Percentiles rank a stretch among this genome's conserved stretches.
Conservation (phyloP, 345 rosid genomes). For the Diplotaxis tenuifolia region DNA sequence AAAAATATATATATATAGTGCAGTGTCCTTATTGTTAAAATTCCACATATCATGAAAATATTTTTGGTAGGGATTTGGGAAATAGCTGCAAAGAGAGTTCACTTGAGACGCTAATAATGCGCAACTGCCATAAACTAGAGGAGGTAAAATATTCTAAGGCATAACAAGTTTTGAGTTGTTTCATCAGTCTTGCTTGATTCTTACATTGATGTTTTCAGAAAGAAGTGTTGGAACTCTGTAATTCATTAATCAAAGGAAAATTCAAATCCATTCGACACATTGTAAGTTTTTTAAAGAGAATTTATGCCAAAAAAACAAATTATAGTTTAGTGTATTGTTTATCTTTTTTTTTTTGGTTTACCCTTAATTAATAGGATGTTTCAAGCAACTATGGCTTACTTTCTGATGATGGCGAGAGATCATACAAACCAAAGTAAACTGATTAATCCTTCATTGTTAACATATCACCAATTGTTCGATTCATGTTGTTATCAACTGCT, state of each 20-base stretch:
- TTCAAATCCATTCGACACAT: conserved; percentile 62
- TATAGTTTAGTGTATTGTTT: no score
- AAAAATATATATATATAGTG: not conserved
- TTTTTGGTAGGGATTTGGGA: no score
- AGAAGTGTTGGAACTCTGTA: conserved; percentile 64
- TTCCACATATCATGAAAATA: not conserved
- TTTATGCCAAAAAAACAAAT: not conserved
- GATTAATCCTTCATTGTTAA: no score
- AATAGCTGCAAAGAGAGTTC: no score
- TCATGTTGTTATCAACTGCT: no score
- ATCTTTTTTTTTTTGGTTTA: no score
- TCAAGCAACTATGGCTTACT: no score
- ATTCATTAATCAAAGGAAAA: conserved; percentile 62
- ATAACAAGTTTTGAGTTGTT: conserved; percentile 4
- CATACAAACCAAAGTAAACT: no score
- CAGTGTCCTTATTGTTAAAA: not conserved
- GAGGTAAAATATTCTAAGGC: conserved; percentile 63
- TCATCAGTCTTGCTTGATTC: conserved; percentile 1
- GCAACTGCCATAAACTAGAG: conserved; percentile 73
- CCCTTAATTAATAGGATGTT: no score
- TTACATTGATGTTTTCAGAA: conserved; percentile 44
- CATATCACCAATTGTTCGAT: no score
- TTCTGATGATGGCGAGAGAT: no score
- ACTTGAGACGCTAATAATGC: no score
- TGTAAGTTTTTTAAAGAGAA: conserved; percentile 44